Conservation (phyloP, 2,329 filamentous ascomycete genomes). For the Aureobasidium namibiae region DNA sequence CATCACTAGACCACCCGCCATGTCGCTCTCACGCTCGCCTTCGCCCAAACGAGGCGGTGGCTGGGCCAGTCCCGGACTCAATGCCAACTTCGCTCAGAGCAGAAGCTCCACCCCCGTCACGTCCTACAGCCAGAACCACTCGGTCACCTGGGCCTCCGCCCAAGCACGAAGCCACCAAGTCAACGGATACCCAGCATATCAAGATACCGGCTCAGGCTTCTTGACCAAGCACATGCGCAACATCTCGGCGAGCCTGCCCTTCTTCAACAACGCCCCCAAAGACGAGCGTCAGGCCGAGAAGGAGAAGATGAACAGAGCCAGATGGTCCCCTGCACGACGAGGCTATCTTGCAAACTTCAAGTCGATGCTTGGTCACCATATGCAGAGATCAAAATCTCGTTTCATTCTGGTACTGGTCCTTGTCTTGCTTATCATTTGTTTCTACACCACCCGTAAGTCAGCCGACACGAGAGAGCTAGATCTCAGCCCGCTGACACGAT, state of each 20-base stretch:
- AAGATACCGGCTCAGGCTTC: slow-evolving; percentile 74
- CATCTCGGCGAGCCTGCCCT: slow-evolving; percentile 70
- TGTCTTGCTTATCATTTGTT: slow-evolving; percentile 53
- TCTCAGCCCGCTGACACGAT: background rate
- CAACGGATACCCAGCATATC: slow-evolving; percentile 67
- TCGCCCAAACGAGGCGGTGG: slow-evolving; percentile 77
- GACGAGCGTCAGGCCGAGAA: slow-evolving; percentile 57
- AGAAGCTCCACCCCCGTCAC: slow-evolving; percentile 19
- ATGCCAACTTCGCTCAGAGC: slow-evolving; percentile 44
- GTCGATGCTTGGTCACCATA: slow-evolving; percentile 27
- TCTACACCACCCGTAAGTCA: slow-evolving; percentile 66
- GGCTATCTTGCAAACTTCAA: slow-evolving; percentile 27
- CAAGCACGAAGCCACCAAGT: slow-evolving; percentile 68
- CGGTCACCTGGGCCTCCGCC: slow-evolving; percentile 73
- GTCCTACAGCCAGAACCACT: slow-evolving; percentile 43
- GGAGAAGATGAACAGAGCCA: slow-evolving; percentile 61
- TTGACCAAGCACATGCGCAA: slow-evolving; percentile 76
- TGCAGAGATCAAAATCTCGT: slow-evolving; percentile 58
- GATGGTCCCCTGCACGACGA: slow-evolving; percentile 40
- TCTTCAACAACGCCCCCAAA: slow-evolving; percentile 51
- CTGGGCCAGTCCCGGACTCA: slow-evolving; percentile 76
- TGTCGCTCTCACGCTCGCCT: slow-evolving; percentile 82
- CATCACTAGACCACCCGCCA: slow-evolving; percentile 30
- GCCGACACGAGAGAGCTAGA: background rate
- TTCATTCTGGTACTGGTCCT: slow-evolving; percentile 53